Evolutionary conservation across 2,329 filamentous ascomycete genomes (phyloP).

Genomic region (Trichoderma guizhouense): DNA sequence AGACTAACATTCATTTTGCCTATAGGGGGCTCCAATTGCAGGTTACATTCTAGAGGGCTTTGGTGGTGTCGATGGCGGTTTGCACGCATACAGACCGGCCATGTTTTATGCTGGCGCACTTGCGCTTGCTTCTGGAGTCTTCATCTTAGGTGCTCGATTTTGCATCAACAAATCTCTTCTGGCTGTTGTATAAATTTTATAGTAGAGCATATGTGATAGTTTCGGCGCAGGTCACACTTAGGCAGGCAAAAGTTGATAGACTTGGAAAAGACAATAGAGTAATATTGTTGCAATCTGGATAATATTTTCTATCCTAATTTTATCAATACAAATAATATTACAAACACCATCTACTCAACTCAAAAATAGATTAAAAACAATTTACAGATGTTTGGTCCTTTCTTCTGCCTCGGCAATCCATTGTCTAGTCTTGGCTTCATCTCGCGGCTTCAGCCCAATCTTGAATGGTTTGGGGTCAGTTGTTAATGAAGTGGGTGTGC

Average conservation of each 20-base stretch:
- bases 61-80: conserved; percentile 43
- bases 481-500: conserved; percentile 55
- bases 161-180: conserved; percentile 37
- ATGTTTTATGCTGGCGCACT: conserved; percentile 58
- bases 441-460: conserved; percentile 49
- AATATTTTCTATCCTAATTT: not conserved
- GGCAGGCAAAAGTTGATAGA: not conserved
- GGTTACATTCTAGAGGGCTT: conserved; percentile 54
- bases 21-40: conserved; percentile 53
- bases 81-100: conserved; percentile 53
- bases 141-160: conserved; percentile 42
- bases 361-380: not conserved
- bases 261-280: not conserved
- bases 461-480: conserved; percentile 63
- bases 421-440: conserved; percentile 41
- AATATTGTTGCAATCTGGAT: not conserved
- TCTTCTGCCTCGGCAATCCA: conserved; percentile 55
- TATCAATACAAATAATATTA: not conserved
- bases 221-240: not conserved
- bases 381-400: conserved; percentile 41
- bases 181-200: conserved; percentile 20
- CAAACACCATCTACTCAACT: not conserved
- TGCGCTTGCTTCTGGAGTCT: conserved; percentile 40
- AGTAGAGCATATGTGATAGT: not conserved
- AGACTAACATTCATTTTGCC: not conserved